phyloP scores from a whole-genome alignment of 2,329 filamentous ascomycete genomes.

The Coniochaeta sp. region DNA sequence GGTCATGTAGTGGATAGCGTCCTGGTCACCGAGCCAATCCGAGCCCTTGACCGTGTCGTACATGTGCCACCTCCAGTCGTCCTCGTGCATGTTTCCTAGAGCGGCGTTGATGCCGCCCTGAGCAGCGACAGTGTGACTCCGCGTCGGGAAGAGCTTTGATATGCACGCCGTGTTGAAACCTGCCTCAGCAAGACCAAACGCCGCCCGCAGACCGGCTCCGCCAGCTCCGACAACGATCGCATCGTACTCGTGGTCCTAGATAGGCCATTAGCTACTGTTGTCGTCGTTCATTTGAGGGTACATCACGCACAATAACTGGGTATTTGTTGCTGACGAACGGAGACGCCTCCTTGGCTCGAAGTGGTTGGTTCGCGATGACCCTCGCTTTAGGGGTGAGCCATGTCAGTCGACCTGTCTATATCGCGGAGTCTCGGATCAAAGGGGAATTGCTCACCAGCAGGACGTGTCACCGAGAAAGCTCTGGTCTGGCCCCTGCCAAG shows the following conservation, averaged over 20 bases:
- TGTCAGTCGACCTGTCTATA: slow-evolving; percentile 2
- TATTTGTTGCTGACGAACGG: slow-evolving; percentile 85
- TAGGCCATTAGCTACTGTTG: slow-evolving; percentile 3
- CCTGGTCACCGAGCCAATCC: slow-evolving; percentile 95
- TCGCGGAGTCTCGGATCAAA: background rate
- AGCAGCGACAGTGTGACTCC: slow-evolving; percentile 76
- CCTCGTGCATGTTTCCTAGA: slow-evolving; percentile 92
- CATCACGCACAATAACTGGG: slow-evolving; percentile 72
- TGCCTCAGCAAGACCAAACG: slow-evolving; percentile 79
- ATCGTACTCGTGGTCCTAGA: slow-evolving; percentile 94
- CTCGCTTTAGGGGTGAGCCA: slow-evolving; percentile 46
- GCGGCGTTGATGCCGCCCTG: slow-evolving; percentile 85
- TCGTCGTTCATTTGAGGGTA: background rate
- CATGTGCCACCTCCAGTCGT: slow-evolving; percentile 99
- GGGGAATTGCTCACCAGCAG: slow-evolving; percentile 53
- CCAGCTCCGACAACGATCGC: slow-evolving; percentile 86
- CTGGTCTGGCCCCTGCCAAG: slow-evolving; percentile 58
- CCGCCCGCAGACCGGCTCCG: slow-evolving; percentile 73
- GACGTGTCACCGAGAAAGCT: slow-evolving; percentile 80
- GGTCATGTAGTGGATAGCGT: slow-evolving; percentile 98
- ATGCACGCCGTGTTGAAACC: slow-evolving; percentile 88
- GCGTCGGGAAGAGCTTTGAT: slow-evolving; percentile 78
- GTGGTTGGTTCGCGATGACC: slow-evolving; percentile 77
- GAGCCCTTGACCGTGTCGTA: slow-evolving; percentile 98
- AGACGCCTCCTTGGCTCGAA: slow-evolving; percentile 89